Conservation (phyloP, 129 eudicot species). For the Artemisia tridentata region DNA sequence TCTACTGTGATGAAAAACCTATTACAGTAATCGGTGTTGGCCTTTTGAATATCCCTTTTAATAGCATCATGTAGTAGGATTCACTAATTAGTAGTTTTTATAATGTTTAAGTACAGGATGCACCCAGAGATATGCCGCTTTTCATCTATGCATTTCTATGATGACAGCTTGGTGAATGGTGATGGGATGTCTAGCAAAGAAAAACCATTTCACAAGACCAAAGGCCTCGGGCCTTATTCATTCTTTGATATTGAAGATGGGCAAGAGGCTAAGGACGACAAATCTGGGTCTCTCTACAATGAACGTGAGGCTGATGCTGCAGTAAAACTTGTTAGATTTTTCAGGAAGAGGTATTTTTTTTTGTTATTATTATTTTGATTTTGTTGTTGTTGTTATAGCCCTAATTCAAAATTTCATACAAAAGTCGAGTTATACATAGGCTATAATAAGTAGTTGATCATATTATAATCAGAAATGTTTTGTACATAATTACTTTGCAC, state of each 20-base stretch:
- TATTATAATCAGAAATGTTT: no score
- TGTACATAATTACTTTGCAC: no score
- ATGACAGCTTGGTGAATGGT: slow-evolving; percentile 74
- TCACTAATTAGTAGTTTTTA: slow-evolving; percentile 7
- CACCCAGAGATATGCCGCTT: slow-evolving; percentile 93
- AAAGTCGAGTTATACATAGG: not conserved
- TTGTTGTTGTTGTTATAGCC: no score
- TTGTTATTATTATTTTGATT: no score
- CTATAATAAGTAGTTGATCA: no score
- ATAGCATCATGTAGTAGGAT: not conserved
- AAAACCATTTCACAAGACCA: slow-evolving; percentile 67
- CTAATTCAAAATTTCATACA: not conserved
- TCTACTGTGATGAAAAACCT: no score
- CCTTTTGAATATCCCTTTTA: no score
- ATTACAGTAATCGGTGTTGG: no score
- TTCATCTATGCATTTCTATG: slow-evolving; percentile 92
- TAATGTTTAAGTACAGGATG: slow-evolving; percentile 80
- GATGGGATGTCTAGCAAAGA: no score
- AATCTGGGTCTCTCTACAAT: slow-evolving; percentile 75
- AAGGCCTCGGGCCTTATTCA: slow-evolving; percentile 82
- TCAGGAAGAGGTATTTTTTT: slow-evolving; percentile 75
- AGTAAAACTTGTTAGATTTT: slow-evolving; percentile 61
- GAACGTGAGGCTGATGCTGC: slow-evolving; percentile 95
- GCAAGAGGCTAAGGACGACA: slow-evolving; percentile 68
- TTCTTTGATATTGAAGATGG: slow-evolving; percentile 88